Percentiles rank a stretch among this genome's conserved stretches.
These are phyloP conservation scores for Escovopsis sp. DNA, from an alignment of 2,329 filamentous ascomycete genomes.

Conservation along the genomic window DNA sequence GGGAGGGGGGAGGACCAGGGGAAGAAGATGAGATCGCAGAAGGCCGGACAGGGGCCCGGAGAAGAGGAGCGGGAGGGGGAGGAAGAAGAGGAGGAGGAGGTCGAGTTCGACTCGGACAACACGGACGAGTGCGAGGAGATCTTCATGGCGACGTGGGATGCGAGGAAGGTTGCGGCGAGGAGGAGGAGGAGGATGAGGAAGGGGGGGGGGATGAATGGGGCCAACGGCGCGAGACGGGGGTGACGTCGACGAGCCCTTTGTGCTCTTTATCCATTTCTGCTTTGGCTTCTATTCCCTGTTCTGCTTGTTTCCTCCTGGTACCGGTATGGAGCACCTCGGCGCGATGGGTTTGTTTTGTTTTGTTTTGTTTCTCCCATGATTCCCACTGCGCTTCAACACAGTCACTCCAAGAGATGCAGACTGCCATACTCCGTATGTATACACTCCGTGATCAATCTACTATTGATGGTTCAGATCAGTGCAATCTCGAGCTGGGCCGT, in stretches of 20 bases:
- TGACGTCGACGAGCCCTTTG: background rate
- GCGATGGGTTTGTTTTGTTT: no score
- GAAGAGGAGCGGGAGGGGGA: no score
- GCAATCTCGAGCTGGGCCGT: no score
- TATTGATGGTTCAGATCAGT: no score
- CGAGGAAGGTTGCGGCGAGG: slow-evolving; percentile 33
- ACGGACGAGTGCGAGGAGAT: slow-evolving; percentile 54
- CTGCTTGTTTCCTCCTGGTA: no score
- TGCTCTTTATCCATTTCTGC: background rate
- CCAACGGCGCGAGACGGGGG: background rate
- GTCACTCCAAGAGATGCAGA: no score
- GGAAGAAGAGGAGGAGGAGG: slow-evolving; percentile 12
- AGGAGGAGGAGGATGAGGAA: slow-evolving; percentile 24
- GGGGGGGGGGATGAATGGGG: slow-evolving; percentile 5
- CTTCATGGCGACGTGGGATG: slow-evolving; percentile 47
- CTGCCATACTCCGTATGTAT: no score
- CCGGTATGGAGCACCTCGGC: no score
- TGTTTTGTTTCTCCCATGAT: no score
- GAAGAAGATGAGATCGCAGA: background rate
- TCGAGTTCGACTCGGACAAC: slow-evolving; percentile 48
- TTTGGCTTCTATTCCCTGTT: background rate
- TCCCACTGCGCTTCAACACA: no score
- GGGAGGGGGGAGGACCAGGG: slow-evolving; percentile 3
- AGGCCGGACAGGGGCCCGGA: no score
- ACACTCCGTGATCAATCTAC: no score